Base-by-base conservation (phyloP, 2,329 filamentous ascomycete species). In the Alternaria dauci region DNA sequence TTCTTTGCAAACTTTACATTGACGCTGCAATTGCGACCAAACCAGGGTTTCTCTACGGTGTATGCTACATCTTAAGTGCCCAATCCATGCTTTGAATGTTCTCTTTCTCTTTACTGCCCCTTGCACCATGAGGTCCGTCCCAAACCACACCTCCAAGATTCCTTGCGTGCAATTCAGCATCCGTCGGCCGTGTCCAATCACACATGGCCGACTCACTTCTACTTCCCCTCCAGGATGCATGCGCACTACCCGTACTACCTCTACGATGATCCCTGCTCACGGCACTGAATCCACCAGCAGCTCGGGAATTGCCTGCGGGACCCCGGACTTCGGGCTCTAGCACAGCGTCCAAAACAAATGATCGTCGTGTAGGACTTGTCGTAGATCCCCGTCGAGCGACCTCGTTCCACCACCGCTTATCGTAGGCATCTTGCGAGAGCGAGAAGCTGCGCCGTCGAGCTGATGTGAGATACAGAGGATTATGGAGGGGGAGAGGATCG, bases 291-390 rank as follows among this genome's bases (percentile, higher is more conserved):
- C 25, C 23, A 39, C 23, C 8, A 5, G 26, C 8, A 8, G 14
- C 8, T n/a, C 12, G 20, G 5, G 25, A 18, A 14, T 26, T 20
- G 18, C 16, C 25, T 42, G 11, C 11, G 25, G 4, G 7, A 38
- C n/a, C 28, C 34, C 25, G 42, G 7, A 41, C 23, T 3, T 50
- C 58, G 5, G 57, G 65, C 32, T 65, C 65, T 12, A 50, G 30
- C 30, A 68, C 61, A 7, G 65, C 30, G 16, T 59, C 59, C 14
- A 66, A 59, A 9, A 57, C 55, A 6, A 61, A 61, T 6, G 62
- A 44, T 23, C 48, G 59, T 28, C 48, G 48, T 18, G 47, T 51
- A 8, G 28, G 34, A 36, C 48, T 46, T 2, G 56, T 48, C 5
- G 47, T 55, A 18, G 54, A 63, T 5, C 53, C 57, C 14, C 53